phyloP scores from a whole-genome alignment of 108 stramenopile genomes.

The Aureococcus anophagefferens region DNA sequence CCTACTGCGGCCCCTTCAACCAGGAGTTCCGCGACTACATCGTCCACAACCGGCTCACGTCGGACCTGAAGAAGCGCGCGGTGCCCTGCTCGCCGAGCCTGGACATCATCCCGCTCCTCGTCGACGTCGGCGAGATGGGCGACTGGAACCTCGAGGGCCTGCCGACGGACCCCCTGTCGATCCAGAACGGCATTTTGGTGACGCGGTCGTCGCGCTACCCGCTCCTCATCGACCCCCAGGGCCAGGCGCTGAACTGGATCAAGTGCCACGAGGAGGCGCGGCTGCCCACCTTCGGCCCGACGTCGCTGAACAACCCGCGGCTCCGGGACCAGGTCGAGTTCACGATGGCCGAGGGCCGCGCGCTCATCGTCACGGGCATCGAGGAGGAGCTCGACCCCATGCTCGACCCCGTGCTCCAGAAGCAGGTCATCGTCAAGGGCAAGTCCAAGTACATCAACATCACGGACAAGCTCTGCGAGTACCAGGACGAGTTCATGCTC shows the following conservation, averaged over 20 bases:
- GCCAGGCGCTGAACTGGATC: conserved; percentile 43
- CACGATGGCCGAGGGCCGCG: conserved; percentile 34
- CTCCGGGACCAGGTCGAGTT: conserved; percentile 39
- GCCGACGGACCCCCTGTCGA: conserved; percentile 28
- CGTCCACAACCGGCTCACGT: conserved; percentile 17
- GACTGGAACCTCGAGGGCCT: conserved; percentile 38
- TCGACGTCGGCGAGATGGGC: conserved; percentile 27
- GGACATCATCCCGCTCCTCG: conserved; percentile 24
- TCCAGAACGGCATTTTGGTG: conserved; percentile 44
- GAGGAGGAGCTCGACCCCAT: conserved; percentile 43
- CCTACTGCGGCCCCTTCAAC: conserved; percentile 45
- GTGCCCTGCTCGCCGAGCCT: conserved; percentile 21
- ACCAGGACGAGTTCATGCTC: conserved; percentile 33
- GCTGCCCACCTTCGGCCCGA: conserved; percentile 27
- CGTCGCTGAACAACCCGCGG: conserved; percentile 13
- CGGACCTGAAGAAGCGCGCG: conserved; percentile 15
- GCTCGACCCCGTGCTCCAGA: conserved; percentile 37
- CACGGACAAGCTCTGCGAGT: conserved; percentile 32
- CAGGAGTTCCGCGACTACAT: conserved; percentile 29
- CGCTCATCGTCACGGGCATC: conserved; percentile 25
- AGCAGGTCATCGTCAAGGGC: conserved; percentile 25
- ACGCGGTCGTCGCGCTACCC: conserved; percentile 29
- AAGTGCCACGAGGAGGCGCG: conserved; percentile 12
- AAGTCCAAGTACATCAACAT: conserved; percentile 31
- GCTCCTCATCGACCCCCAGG: conserved; percentile 44